Percentiles rank a stretch among this genome's conserved stretches.
These are phyloP conservation scores for Neurospora sp. DNA, from an alignment of 2,329 filamentous ascomycete genomes.

Conservation along the genomic window DNA sequence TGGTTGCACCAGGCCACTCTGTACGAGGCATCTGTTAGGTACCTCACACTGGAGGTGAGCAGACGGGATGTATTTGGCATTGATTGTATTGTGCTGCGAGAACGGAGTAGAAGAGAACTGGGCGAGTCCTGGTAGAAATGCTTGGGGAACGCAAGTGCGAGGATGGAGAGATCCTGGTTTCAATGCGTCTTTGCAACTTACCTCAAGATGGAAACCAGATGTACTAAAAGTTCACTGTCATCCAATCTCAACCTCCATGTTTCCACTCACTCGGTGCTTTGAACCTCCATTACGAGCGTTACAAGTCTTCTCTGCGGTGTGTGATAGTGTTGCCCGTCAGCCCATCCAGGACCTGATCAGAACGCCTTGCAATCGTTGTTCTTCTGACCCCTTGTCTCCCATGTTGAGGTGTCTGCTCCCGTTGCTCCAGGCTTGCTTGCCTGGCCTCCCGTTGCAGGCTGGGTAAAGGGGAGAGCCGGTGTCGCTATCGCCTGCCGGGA, in stretches of 20 bases:
- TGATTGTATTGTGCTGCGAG: neutral
- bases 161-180: neutral
- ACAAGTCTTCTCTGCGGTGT: neutral
- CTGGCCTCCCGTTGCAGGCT: neutral
- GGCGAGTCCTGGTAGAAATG: neutral
- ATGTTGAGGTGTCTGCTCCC: neutral
- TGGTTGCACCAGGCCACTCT: neutral
- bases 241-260: neutral
- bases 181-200: neutral
- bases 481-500: constrained; percentile 3
- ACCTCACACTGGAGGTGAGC: neutral
- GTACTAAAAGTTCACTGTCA: neutral
- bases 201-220: neutral
- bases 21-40: neutral
- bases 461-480: neutral
- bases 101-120: neutral
- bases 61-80: neutral
- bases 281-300: neutral
- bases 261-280: neutral
- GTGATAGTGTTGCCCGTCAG: neutral
- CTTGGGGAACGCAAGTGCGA: neutral
- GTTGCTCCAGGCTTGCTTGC: neutral
- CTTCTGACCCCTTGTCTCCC: neutral
- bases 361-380: neutral
- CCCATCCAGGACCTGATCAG: neutral